A percentile compares a stretch with the other conserved stretches of the same genome.
Evolutionary conservation across 2,329 filamentous ascomycete species (phyloP).

Genomic region (Triangularia verruculosa): DNA sequence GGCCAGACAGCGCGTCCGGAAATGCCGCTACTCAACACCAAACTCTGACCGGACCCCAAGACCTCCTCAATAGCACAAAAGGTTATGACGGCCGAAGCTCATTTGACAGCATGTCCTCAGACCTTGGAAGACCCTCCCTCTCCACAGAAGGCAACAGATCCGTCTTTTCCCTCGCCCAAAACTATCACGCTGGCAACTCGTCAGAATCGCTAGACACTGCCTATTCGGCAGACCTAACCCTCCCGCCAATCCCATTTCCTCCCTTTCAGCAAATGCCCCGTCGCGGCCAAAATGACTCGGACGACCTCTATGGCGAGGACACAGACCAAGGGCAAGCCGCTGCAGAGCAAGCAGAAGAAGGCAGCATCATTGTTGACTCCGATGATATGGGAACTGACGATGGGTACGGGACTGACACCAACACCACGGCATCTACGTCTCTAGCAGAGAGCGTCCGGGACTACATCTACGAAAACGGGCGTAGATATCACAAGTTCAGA

Average conservation of each 20-base stretch:
- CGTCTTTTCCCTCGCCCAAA: conserved; percentile 8
- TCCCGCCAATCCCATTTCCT: not conserved
- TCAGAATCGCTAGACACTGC: not conserved
- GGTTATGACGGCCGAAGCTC: not conserved
- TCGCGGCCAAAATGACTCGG: conserved; percentile 12
- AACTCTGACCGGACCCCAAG: not conserved
- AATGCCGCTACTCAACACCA: not conserved
- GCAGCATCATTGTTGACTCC: conserved; percentile 31
- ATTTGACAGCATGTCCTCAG: not conserved
- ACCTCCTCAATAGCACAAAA: not conserved
- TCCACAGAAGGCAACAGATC: conserved; percentile 11
- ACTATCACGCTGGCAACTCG: not conserved
- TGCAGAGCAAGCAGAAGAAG: conserved; percentile 29
- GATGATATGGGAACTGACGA: conserved; percentile 31
- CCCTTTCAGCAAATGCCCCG: not conserved
- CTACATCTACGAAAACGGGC: conserved; percentile 56
- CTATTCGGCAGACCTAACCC: not conserved
- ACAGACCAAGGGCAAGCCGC: conserved; percentile 24
- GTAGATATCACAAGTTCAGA: conserved; percentile 55
- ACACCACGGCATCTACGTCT: conserved; percentile 33
- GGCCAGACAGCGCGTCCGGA: not conserved
- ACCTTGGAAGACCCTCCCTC: not conserved
- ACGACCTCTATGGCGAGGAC: conserved; percentile 3
- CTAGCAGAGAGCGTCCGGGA: conserved; percentile 42
- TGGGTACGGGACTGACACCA: conserved; percentile 32